Evolutionary conservation across 331 rosid species (phyloP).

Genomic region (Telfairia occidentalis): DNA sequence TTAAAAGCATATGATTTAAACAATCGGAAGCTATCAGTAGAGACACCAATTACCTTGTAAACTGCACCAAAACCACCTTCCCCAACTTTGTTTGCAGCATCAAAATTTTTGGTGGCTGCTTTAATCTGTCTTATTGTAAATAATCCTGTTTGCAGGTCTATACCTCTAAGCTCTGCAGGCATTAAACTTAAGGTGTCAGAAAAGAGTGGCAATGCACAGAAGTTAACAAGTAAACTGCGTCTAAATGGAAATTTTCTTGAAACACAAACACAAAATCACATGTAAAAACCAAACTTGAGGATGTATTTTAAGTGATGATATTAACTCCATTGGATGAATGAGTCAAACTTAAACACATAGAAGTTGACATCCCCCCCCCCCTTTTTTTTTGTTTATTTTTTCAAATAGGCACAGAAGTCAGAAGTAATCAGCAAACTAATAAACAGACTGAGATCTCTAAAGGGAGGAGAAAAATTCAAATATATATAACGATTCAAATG

Average conservation of each 20-base stretch:
- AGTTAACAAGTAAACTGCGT: not conserved
- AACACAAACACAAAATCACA: not conserved
- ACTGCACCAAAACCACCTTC: constrained; percentile 96
- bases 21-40: not conserved
- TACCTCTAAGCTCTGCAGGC: constrained; percentile 52
- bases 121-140: constrained; percentile 70
- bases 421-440: not conserved
- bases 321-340: not conserved
- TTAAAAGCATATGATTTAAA: not conserved
- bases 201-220: not conserved
- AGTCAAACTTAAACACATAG: not conserved
- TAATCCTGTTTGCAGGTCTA: constrained; percentile 69
- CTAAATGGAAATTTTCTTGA: not conserved
- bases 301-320: not conserved
- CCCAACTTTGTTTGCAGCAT: constrained; percentile 61
- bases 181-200: constrained; percentile 14
- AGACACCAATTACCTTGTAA: constrained; percentile 50
- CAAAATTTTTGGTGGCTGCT: constrained; percentile 66
- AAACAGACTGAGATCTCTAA: not conserved
- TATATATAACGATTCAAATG: not conserved
- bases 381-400: not conserved
- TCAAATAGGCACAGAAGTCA: not conserved
- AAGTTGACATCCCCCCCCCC: not conserved
- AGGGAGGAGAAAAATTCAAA: not conserved
- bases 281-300: not conserved